Base-by-base conservation (phyloP, 352 stramenopile genomes). In the Phytopythium sindhum region DNA sequence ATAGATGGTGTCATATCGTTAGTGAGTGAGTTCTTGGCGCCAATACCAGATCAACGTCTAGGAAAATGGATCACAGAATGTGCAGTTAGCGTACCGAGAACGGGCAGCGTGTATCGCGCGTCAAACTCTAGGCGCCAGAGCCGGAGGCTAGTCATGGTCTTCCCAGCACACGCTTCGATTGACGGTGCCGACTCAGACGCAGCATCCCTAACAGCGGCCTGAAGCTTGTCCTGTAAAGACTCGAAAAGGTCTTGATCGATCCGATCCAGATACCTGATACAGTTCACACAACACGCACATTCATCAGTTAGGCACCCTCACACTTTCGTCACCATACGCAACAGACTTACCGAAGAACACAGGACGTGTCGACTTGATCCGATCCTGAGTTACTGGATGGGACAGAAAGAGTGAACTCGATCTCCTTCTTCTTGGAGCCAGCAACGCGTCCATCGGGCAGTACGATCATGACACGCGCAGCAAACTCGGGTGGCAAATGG, bases 111-210 rank as follows among this genome's bases (percentile, higher is more conserved):
- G 52, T 91, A 91, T 45, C 86, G 84, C 19, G 80, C 78, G 48
- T 95, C 86, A 50, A 93, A 88, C 63, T 95, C 86, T 33, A 93
- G 64, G 65, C 77, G 74, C 86, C 86, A 95, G 1, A 95, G 62
- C 50, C 80, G 74, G 57, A 69, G 45, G 14, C 24, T 58, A 4
- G n/a, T 24, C 4, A 11, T 11, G 28, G 53, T 33, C 31, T 4
- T 19, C 33, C 21, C 29, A 28, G 47, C 47, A 12, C 6, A 29
- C 44, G 1, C 21, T 12, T 28, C 17, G 14, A 17, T 42, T 7
- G 10, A 6, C 4, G n/a, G 11, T 10, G 19, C 2, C 21, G 26
- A 2, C 11, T 28, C n/a, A 42, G 28, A 57, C 19, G 53, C 15
- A 19, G 21, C n/a, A 11, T 31, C 53, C 2, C 21, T 31, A 11